These are phyloP conservation scores for Lentinula detonsa DNA, from an alignment of 768 basidiomycete genomes.

Conservation along the genomic window DNA sequence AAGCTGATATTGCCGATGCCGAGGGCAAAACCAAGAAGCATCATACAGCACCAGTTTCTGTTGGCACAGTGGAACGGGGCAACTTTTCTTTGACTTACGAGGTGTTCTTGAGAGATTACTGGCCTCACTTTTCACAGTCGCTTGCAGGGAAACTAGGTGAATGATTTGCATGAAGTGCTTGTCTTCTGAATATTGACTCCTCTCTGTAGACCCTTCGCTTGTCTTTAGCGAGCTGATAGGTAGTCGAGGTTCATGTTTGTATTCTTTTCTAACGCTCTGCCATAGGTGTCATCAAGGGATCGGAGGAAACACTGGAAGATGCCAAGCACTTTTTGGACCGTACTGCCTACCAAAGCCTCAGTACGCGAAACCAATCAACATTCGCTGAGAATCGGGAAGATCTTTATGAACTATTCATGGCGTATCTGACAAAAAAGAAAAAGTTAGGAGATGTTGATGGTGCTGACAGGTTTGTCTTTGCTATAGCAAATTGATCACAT, in stretches of 20 bases:
- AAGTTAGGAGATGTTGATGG: constrained; percentile 40
- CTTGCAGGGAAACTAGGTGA: constrained; percentile 50
- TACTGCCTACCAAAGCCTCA: constrained; percentile 38
- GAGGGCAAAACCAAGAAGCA: background rate
- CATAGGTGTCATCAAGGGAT: constrained; percentile 61
- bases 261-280: no score
- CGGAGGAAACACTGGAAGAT: constrained; percentile 40
- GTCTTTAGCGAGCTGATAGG: constrained; percentile 67
- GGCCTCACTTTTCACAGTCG: constrained; percentile 50
- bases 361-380: constrained; percentile 44
- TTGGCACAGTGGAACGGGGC: constrained; percentile 4
- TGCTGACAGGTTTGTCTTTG: constrained; percentile 46
- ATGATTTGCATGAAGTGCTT: constrained; percentile 6
- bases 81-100: constrained; percentile 33
- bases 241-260: constrained; percentile 14
- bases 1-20: constrained; percentile 33
- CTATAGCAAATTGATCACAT: background rate
- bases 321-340: constrained; percentile 34
- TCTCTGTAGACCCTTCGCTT: constrained; percentile 44
- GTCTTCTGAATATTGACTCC: background rate
- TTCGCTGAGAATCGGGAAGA: constrained; percentile 44
- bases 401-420: constrained; percentile 49
- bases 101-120: constrained; percentile 45
- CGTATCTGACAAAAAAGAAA: constrained; percentile 42
- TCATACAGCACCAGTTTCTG: background rate